Evolutionary conservation across 2,329 filamentous ascomycete species (phyloP), one percentile per base, ranked within the genome.

Genomic region (Colletotrichum sublineola): DNA sequence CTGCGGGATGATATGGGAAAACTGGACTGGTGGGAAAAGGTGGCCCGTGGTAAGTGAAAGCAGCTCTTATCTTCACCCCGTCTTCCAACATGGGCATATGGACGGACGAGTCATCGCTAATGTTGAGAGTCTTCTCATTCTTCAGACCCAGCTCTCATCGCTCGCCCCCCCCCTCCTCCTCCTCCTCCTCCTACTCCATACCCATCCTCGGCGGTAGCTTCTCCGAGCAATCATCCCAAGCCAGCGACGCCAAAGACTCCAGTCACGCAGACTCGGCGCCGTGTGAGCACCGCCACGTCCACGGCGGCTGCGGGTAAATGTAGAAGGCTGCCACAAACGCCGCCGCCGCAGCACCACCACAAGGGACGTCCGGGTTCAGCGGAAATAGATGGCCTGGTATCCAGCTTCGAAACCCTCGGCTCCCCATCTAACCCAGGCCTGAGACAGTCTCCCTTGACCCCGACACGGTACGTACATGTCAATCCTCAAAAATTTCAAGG

Each of bases 21-120:
- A 12, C 46, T 50, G n/a, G 46, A 50, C 46, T 50, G n/a, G 46
- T 50, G n/a, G 46, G 11, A 50, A n/a, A 50, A 50, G 46, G 46
- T 50, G 46, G 46, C 46, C n/a, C n/a, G n/a, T 8, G 46, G 46
- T 50, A 12, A 50, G 46, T 24, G 12, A 24, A n/a, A 11, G n/a
- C n/a, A n/a, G n/a, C n/a, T n/a, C 11, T 50, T 24, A 12, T n/a
- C 46, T 50, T 50, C 46, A 50, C 8, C 46, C 46, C 9, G n/a
- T 50, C 46, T 50, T 12, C 3, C 1, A 12, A 11, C 7, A 11
- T 24, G n/a, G 46, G 20, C 46, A 50, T n/a, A 3, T n/a, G n/a
- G n/a, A n/a, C n/a, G n/a, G 24, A 50, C 20, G 18, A 20, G 46
- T n/a, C 46, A 48, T 48, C 20, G 46, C 46, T 48, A 48, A 48